Evolutionary conservation across 345 rosid genomes (phyloP).

Genomic region (Dipteronia sinensis): DNA sequence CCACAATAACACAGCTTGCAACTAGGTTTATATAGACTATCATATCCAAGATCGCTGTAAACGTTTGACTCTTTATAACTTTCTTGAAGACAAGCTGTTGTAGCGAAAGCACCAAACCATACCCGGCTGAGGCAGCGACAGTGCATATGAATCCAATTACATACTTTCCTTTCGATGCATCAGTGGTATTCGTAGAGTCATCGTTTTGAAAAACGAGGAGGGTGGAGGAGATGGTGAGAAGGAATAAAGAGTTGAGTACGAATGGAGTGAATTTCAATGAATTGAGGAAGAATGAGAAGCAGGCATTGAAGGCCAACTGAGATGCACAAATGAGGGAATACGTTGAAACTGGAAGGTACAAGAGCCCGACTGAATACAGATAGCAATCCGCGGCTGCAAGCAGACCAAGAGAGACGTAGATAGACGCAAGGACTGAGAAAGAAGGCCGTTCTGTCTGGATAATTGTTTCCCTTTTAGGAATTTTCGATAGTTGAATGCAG

Average conservation of each 20-base stretch:
- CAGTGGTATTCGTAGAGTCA: slow-evolving; percentile 10
- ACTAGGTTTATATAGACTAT: slow-evolving; percentile 19
- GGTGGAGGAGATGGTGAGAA: slow-evolving; percentile 45
- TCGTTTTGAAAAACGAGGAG: slow-evolving; percentile 36
- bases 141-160: slow-evolving; percentile 46
- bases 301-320: slow-evolving; percentile 46
- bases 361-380: slow-evolving; percentile 36
- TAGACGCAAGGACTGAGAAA: slow-evolving; percentile 20
- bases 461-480: slow-evolving; percentile 13
- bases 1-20: slow-evolving; percentile 31
- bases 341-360: slow-evolving; percentile 44
- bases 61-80: slow-evolving; percentile 32
- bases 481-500: slow-evolving; percentile 19
- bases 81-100: slow-evolving; percentile 43
- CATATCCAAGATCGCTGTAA: slow-evolving; percentile 35
- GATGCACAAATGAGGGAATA: slow-evolving; percentile 38
- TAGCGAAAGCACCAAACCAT: slow-evolving; percentile 43
- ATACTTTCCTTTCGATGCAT: slow-evolving; percentile 24
- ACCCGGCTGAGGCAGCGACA: slow-evolving; percentile 43
- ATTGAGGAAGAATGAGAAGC: slow-evolving; percentile 53
- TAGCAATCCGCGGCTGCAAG: slow-evolving; percentile 23
- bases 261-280: slow-evolving; percentile 40
- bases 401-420: slow-evolving; percentile 46
- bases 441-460: slow-evolving; percentile 18
- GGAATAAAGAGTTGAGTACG: slow-evolving; percentile 36